phyloP scores from a whole-genome alignment of 2,329 filamentous ascomycete genomes.

The Penicillium sp. region DNA sequence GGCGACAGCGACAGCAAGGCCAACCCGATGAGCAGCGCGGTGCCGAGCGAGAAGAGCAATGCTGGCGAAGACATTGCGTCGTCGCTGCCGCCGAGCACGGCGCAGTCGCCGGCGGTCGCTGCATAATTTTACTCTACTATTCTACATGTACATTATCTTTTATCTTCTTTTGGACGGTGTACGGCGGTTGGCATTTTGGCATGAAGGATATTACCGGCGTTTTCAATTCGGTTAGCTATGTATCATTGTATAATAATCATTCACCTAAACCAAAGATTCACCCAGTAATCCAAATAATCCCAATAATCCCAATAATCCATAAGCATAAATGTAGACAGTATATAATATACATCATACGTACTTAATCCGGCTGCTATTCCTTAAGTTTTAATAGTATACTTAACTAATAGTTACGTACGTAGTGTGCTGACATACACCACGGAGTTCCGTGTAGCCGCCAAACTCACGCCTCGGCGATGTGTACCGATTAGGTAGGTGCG shows the following conservation, averaged over 20 bases:
- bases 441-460: background rate
- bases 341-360: too few relatives aligned
- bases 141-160: constrained; percentile 2
- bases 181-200: background rate
- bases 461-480: constrained; percentile 1
- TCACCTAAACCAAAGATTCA: too few relatives aligned
- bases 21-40: constrained; percentile 55
- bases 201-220: background rate
- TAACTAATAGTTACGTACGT: too few relatives aligned
- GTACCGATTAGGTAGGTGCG: constrained; percentile 12
- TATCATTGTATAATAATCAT: background rate
- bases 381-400: too few relatives aligned
- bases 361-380: too few relatives aligned
- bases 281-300: too few relatives aligned
- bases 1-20: constrained; percentile 55
- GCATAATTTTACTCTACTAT: constrained; percentile 18
- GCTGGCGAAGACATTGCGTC: constrained; percentile 47
- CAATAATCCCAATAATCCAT: too few relatives aligned
- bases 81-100: constrained; percentile 41
- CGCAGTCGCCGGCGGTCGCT: constrained; percentile 47
- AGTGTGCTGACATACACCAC: too few relatives aligned
- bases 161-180: constrained; percentile 1
- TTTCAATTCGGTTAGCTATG: background rate
- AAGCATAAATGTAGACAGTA: too few relatives aligned
- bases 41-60: constrained; percentile 59